phyloP scores from a whole-genome alignment of 805 yeast genomes.

The Clavispora santaluciae region DNA sequence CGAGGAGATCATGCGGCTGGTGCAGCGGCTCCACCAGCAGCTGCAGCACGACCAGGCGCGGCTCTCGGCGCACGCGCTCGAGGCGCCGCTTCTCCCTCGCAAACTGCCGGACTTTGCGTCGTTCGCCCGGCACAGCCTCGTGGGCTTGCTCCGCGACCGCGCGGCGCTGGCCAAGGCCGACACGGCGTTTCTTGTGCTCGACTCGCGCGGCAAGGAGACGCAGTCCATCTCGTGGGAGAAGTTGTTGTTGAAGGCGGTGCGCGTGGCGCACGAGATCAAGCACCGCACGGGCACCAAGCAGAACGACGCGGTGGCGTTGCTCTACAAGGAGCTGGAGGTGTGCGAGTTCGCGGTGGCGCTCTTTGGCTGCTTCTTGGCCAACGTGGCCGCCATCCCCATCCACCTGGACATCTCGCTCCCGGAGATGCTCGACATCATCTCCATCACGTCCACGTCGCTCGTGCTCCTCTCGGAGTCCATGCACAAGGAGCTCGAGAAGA shows the following conservation, averaged over 20 bases:
- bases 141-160: slow-evolving; percentile 68
- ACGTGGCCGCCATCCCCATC: slow-evolving; percentile 91
- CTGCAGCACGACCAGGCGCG: slow-evolving; percentile 19
- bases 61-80: slow-evolving; percentile 37
- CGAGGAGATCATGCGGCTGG: slow-evolving; percentile 39
- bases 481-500: slow-evolving; percentile 66
- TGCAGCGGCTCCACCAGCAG: slow-evolving; percentile 31
- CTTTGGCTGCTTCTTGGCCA: slow-evolving; percentile 89
- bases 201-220: slow-evolving; percentile 75
- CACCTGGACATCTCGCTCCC: slow-evolving; percentile 64
- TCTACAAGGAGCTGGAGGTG: slow-evolving; percentile 80
- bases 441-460: slow-evolving; percentile 68
- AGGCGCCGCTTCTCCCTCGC: slow-evolving; percentile 62
- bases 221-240: slow-evolving; percentile 85
- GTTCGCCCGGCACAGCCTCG: slow-evolving; percentile 49
- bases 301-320: slow-evolving; percentile 77
- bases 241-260: slow-evolving; percentile 74
- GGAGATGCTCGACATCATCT: slow-evolving; percentile 70
- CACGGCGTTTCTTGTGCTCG: slow-evolving; percentile 67
- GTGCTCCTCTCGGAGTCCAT: slow-evolving; percentile 80
- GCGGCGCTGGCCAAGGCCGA: slow-evolving; percentile 60
- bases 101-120: slow-evolving; percentile 24
- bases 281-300: slow-evolving; percentile 69
- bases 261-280: slow-evolving; percentile 77
- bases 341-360: slow-evolving; percentile 82